These are phyloP conservation scores for Penicillium ucsense DNA, from an alignment of 495 filamentous ascomycete species.

Conservation along the genomic window DNA sequence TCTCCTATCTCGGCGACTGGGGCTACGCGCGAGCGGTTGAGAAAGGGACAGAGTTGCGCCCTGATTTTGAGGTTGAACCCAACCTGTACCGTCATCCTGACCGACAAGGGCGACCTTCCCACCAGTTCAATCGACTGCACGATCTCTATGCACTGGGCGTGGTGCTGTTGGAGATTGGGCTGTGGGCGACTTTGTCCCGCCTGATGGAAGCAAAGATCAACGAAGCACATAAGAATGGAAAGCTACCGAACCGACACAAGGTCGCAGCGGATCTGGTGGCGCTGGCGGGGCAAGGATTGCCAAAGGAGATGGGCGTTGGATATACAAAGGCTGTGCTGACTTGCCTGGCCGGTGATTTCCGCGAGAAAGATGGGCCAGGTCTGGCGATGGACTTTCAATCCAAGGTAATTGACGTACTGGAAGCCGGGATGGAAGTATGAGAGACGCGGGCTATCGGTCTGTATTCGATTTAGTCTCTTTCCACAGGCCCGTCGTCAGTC, in stretches of 20 bases:
- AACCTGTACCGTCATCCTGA: constrained; percentile 24
- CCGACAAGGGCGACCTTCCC: constrained; percentile 12
- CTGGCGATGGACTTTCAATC: constrained; percentile 10
- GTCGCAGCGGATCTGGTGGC: constrained; percentile 4
- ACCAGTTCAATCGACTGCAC: constrained; percentile 19
- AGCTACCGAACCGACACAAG: constrained; percentile 6
- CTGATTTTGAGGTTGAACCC: constrained; percentile 9
- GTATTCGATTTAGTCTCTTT: no score
- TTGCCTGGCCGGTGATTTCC: constrained; percentile 8
- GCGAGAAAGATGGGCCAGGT: constrained; percentile 5
- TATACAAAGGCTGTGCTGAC: constrained; percentile 9
- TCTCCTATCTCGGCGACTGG: constrained; percentile 15
- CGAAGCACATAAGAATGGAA: constrained; percentile 8
- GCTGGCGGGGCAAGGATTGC: constrained; percentile 2
- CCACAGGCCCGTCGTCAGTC: no score
- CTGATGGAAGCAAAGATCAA: constrained; percentile 7
- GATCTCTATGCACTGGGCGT: constrained; percentile 33
- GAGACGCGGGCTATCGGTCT: no score
- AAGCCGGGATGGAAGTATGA: constrained; percentile 5
- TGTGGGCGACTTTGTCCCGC: constrained; percentile 18
- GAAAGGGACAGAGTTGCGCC: constrained; percentile 8
- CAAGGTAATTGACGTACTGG: constrained; percentile 10
- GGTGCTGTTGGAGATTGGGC: constrained; percentile 28
- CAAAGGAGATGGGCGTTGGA: constrained; percentile 10
- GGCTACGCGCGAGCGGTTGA: constrained; percentile 13